These are phyloP conservation scores for Ganoderma multipileum DNA, from an alignment of 1,284 basidiomycete species.

Conservation along the genomic window DNA sequence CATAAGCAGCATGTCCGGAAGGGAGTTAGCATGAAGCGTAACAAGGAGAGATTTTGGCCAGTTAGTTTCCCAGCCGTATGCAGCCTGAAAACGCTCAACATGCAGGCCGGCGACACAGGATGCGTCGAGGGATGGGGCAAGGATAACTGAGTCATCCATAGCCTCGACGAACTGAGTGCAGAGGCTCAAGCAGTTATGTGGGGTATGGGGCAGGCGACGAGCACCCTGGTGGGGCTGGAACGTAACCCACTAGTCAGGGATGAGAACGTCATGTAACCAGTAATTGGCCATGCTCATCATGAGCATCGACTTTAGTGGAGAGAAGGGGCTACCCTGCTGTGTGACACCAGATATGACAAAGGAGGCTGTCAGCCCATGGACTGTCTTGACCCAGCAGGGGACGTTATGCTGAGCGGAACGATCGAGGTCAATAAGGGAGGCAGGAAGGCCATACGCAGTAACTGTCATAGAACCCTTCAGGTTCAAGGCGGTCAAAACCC, in stretches of 20 bases:
- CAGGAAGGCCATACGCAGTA: neutral
- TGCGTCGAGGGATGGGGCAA: neutral
- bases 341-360: neutral
- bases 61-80: neutral
- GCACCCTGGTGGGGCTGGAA: neutral
- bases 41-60: neutral
- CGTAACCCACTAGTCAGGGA: too few relatives aligned
- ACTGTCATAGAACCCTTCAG: neutral
- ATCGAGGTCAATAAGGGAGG: neutral
- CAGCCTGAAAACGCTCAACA: neutral
- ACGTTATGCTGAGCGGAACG: neutral
- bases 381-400: neutral
- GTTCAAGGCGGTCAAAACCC: neutral
- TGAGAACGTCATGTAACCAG: neutral
- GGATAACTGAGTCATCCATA: neutral
- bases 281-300: neutral
- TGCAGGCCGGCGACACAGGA: neutral
- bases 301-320: neutral
- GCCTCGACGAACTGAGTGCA: neutral
- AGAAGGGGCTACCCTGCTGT: neutral
- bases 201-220: neutral
- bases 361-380: neutral
- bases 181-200: neutral
- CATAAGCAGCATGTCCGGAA: neutral
- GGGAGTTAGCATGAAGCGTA: neutral